Evolutionary conservation across 495 filamentous ascomycete species (phyloP).

Genomic region (Penicillium canescens): DNA sequence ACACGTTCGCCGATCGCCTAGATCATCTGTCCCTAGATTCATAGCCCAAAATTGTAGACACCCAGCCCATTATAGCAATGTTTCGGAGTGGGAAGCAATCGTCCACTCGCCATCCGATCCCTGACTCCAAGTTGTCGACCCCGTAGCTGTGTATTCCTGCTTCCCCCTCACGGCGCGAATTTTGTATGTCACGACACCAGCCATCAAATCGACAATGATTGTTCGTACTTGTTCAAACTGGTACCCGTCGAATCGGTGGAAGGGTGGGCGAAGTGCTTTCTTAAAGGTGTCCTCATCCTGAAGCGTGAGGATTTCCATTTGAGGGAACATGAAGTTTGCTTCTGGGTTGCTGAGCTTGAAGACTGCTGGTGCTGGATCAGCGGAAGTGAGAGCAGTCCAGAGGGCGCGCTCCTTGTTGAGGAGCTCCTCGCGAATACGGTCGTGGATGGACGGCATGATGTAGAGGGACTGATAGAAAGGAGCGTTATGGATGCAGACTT

Average conservation of each 20-base stretch:
- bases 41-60: background rate
- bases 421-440: constrained; percentile 45
- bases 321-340: constrained; percentile 41
- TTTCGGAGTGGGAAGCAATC: constrained; percentile 40
- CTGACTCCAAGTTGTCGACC: constrained; percentile 46
- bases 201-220: constrained; percentile 49
- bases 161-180: constrained; percentile 30
- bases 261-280: constrained; percentile 34
- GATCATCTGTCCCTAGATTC: background rate
- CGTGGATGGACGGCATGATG: constrained; percentile 43
- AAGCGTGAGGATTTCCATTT: constrained; percentile 35
- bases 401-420: constrained; percentile 39
- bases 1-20: constrained; percentile 6
- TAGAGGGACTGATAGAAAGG: background rate
- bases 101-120: constrained; percentile 48
- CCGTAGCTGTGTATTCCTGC: constrained; percentile 31
- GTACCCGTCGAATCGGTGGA: constrained; percentile 46
- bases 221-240: constrained; percentile 39
- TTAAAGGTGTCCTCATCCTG: constrained; percentile 28
- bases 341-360: constrained; percentile 37
- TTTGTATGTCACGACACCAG: constrained; percentile 39
- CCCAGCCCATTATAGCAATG: constrained; percentile 22
- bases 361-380: constrained; percentile 41
- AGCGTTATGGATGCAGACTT: background rate
- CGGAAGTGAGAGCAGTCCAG: constrained; percentile 47